Evolutionary conservation across 306 rosid species (phyloP).

Genomic region (Trifolium dubium): DNA sequence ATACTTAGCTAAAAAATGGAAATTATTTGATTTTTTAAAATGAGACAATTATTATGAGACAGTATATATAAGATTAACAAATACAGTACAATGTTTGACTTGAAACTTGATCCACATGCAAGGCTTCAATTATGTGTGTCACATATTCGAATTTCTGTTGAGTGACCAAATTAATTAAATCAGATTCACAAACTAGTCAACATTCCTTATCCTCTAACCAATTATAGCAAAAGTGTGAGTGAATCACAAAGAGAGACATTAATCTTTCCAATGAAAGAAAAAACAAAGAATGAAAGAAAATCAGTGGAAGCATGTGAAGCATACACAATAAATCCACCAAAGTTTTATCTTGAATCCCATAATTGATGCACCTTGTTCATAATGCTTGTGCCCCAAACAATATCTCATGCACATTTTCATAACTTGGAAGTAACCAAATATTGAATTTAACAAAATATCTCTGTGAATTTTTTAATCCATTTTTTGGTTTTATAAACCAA

Average conservation of each 20-base stretch:
- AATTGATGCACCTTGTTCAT: constrained; percentile 8
- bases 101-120: constrained; percentile 4
- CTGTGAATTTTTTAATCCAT: constrained; percentile 12
- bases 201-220: background rate
- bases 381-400: constrained; percentile 9
- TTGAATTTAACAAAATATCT: background rate
- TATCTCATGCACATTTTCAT: background rate
- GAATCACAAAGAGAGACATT: background rate
- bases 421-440: constrained; percentile 12
- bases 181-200: constrained; percentile 22
- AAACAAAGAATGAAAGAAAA: background rate
- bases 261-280: constrained; percentile 5
- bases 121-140: constrained; percentile 11
- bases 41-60: too few species aligned
- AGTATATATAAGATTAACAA: background rate
- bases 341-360: constrained; percentile 24
- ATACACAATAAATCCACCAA: constrained; percentile 6
- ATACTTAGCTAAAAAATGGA: too few species aligned
- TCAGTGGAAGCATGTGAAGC: constrained; percentile 11
- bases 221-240: constrained; percentile 28
- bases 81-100: constrained; percentile 11
- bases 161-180: constrained; percentile 36
- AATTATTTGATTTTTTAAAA: too few species aligned
- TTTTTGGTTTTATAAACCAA: background rate
- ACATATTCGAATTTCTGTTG: constrained; percentile 6